Conservation (phyloP, 2,329 filamentous ascomycete genomes). For the Blastomyces percursus region DNA sequence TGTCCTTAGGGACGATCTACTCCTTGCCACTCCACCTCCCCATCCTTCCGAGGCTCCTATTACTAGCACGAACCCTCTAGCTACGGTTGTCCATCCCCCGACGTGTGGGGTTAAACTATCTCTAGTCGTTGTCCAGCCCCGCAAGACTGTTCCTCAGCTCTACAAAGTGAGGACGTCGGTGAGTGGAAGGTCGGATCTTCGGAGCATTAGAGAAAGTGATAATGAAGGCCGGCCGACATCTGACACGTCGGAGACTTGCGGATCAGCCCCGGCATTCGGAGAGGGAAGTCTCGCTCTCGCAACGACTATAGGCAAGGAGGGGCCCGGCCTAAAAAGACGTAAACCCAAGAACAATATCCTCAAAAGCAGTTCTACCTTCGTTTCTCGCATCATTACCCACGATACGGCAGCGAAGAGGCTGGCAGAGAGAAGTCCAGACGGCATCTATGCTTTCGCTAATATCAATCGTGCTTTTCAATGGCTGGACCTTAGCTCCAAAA, state of each 20-base stretch:
- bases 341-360: constrained; percentile 98
- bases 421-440: constrained; percentile 64
- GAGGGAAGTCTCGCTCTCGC: constrained; percentile 69
- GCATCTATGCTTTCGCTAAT: constrained; percentile 85
- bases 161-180: constrained; percentile 46
- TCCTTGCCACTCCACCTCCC: constrained; percentile 84
- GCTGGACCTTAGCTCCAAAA: constrained; percentile 68
- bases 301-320: constrained; percentile 51
- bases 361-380: constrained; percentile 97
- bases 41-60: constrained; percentile 88
- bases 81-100: constrained; percentile 73
- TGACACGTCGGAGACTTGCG: constrained; percentile 34
- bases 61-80: constrained; percentile 79
- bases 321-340: constrained; percentile 56
- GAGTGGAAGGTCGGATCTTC: constrained; percentile 26
- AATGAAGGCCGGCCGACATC: constrained; percentile 42
- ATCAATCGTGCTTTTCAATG: constrained; percentile 93
- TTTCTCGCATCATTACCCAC: constrained; percentile 89
- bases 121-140: constrained; percentile 59
- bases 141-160: constrained; percentile 34
- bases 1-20: constrained; percentile 76
- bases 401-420: constrained; percentile 70
- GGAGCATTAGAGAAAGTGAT: constrained; percentile 50
- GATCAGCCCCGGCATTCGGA: constrained; percentile 59
- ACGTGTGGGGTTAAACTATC: constrained; percentile 77